phyloP scores from a whole-genome alignment of 805 yeast genomes.

The Kuraishia hungarica region DNA sequence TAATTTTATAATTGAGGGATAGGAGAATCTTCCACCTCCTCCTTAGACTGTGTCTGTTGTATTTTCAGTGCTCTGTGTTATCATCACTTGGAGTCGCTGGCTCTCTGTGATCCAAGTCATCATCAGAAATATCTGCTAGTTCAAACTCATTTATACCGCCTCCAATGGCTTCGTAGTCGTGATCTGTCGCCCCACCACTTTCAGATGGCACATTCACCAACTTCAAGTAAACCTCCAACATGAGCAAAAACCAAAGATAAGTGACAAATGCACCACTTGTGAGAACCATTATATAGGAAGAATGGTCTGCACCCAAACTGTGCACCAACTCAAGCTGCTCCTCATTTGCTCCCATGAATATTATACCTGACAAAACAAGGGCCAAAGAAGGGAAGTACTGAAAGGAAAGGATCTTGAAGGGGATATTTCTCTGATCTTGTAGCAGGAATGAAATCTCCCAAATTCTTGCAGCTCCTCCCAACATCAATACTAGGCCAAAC shows the following conservation, averaged over 20 bases:
- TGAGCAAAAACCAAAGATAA: conserved; percentile 54
- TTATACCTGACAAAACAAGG: conserved; percentile 65
- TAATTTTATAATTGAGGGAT: too few relatives aligned
- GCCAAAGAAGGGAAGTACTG: conserved; percentile 85
- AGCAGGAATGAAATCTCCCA: conserved; percentile 76
- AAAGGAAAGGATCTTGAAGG: conserved; percentile 48
- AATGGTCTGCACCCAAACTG: conserved; percentile 74
- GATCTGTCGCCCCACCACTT: neutral
- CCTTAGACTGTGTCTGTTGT: too few relatives aligned
- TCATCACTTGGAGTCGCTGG: conserved; percentile 2
- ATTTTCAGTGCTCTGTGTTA: neutral
- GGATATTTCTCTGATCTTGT: conserved; percentile 39
- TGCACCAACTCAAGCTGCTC: conserved; percentile 71
- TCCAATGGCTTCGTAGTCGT: conserved; percentile 3
- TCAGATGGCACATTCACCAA: conserved; percentile 22
- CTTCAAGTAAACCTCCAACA: conserved; percentile 49
- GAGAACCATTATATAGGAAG: conserved; percentile 69
- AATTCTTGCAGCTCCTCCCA: conserved; percentile 69
- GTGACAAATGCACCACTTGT: conserved; percentile 68
- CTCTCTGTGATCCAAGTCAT: conserved; percentile 6
- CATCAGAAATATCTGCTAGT: conserved; percentile 18
- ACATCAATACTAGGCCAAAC: conserved; percentile 75
- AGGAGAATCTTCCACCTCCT: neutral
- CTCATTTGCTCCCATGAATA: conserved; percentile 91
- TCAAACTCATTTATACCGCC: conserved; percentile 12